phyloP scores from a whole-genome alignment of 495 filamentous ascomycete species.

The Hypomontagnella submonticulosa region DNA sequence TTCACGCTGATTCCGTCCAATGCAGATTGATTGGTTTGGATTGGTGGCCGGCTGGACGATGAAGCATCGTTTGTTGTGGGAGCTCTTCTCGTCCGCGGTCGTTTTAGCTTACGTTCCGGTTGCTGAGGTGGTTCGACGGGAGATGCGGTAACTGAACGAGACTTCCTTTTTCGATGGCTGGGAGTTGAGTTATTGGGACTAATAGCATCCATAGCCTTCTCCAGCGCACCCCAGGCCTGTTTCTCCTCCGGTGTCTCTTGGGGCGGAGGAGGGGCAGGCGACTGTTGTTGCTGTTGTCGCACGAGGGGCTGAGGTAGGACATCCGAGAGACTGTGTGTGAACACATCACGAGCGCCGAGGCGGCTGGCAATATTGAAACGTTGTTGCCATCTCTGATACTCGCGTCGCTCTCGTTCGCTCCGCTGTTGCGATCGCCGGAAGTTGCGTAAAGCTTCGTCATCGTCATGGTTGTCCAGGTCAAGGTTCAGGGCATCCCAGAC shows the following conservation, averaged over 20 bases:
- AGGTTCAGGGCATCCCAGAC: slow-evolving; percentile 70
- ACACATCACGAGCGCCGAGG: slow-evolving; percentile 74
- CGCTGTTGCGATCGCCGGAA: slow-evolving; percentile 66
- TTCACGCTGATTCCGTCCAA: slow-evolving; percentile 46
- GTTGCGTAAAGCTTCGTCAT: slow-evolving; percentile 69
- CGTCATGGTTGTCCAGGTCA: slow-evolving; percentile 90
- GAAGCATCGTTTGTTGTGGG: slow-evolving; percentile 52
- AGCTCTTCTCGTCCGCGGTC: slow-evolving; percentile 73
- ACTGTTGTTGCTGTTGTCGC: slow-evolving; percentile 46
- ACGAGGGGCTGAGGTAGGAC: slow-evolving; percentile 41
- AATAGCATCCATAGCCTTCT: slow-evolving; percentile 79
- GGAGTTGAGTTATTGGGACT: slow-evolving; percentile 46
- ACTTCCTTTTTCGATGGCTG: slow-evolving; percentile 76
- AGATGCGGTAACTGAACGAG: slow-evolving; percentile 74
- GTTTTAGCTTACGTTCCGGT: slow-evolving; percentile 82
- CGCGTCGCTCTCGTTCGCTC: slow-evolving; percentile 70
- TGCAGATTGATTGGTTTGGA: slow-evolving; percentile 53
- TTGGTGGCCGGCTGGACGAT: slow-evolving; percentile 57
- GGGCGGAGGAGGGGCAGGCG: slow-evolving; percentile 53
- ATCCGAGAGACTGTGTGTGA: slow-evolving; percentile 68
- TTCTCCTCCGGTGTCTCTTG: slow-evolving; percentile 81
- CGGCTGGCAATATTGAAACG: slow-evolving; percentile 81
- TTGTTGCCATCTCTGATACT: slow-evolving; percentile 79
- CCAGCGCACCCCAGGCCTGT: slow-evolving; percentile 88
- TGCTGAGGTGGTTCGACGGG: slow-evolving; percentile 71